Evolutionary conservation across 2,329 filamentous ascomycete species (phyloP).

Genomic region (Akanthomyces dipterigenus): DNA sequence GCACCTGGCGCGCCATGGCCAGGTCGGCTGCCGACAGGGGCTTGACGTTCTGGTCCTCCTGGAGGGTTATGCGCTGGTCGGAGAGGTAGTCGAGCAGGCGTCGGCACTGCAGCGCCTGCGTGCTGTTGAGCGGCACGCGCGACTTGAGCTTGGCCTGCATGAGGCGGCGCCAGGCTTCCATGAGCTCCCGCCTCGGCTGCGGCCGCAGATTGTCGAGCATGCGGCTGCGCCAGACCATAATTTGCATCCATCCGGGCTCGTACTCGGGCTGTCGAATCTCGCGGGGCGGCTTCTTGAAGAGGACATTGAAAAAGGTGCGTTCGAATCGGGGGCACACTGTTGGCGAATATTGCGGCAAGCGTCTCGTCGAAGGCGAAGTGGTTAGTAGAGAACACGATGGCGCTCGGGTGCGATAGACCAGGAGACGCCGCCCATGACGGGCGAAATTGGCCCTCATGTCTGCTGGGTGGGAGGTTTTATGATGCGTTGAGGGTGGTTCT

Average conservation of each 20-base stretch:
- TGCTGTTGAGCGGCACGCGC: conserved; percentile 49
- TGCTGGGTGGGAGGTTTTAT: background rate
- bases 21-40: conserved; percentile 34
- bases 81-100: conserved; percentile 57
- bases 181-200: conserved; percentile 56
- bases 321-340: conserved; percentile 18
- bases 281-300: conserved; percentile 54
- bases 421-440: conserved; percentile 37
- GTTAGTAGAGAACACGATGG: conserved; percentile 27
- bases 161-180: conserved; percentile 57
- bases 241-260: conserved; percentile 63
- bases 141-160: conserved; percentile 49
- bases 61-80: conserved; percentile 14
- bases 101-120: conserved; percentile 53
- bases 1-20: conserved; percentile 36
- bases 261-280: conserved; percentile 55
- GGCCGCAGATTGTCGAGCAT: conserved; percentile 57
- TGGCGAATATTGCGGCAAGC: conserved; percentile 20
- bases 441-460: conserved; percentile 38
- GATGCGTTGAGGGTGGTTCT: background rate
- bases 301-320: conserved; percentile 50
- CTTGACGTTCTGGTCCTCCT: conserved; percentile 23
- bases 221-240: conserved; percentile 62
- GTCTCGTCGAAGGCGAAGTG: conserved; percentile 17
- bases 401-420: conserved; percentile 27